Evolutionary conservation across 1,139 yeast species (phyloP).

Genomic region (Saccharomyces uvarum): DNA sequence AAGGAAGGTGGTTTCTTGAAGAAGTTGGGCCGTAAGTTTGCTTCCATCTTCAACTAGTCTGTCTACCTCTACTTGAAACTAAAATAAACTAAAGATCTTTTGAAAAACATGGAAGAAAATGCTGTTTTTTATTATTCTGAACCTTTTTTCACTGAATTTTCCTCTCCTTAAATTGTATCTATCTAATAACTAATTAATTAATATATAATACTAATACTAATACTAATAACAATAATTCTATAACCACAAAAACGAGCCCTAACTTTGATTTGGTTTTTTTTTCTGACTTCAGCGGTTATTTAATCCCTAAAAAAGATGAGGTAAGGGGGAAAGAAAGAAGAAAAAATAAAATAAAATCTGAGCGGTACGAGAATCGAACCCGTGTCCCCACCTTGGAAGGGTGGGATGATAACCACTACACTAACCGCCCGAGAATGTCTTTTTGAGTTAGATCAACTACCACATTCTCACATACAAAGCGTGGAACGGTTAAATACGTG

Average conservation of each 20-base stretch:
- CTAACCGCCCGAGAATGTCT: conserved; percentile 28
- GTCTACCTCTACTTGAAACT: background rate
- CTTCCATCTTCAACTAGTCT: conserved; percentile 4
- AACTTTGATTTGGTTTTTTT: too few relatives aligned
- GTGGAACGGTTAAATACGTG: too few relatives aligned
- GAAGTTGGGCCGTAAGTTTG: conserved; percentile 2
- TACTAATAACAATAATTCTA: background rate
- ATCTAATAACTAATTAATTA: conserved; percentile 5
- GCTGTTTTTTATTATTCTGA: background rate
- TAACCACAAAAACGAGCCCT: background rate
- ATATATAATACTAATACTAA: background rate
- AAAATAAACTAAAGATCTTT: background rate
- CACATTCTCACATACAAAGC: too few relatives aligned
- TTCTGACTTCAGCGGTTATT: background rate
- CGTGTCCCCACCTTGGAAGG: conserved; percentile 36
- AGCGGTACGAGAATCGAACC: conserved; percentile 36
- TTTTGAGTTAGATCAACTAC: too few relatives aligned
- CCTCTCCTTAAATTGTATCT: background rate
- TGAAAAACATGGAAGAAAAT: background rate
- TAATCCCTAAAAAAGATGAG: background rate
- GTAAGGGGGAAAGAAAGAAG: too few relatives aligned
- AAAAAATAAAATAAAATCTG: conserved; percentile 18
- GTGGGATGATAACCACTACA: conserved; percentile 35
- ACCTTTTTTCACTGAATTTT: background rate
- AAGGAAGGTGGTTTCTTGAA: conserved; percentile 8